These are phyloP conservation scores for Backusella tarrabulga DNA, from an alignment of 192 early-diverging fungal genomes.

Conservation along the genomic window DNA sequence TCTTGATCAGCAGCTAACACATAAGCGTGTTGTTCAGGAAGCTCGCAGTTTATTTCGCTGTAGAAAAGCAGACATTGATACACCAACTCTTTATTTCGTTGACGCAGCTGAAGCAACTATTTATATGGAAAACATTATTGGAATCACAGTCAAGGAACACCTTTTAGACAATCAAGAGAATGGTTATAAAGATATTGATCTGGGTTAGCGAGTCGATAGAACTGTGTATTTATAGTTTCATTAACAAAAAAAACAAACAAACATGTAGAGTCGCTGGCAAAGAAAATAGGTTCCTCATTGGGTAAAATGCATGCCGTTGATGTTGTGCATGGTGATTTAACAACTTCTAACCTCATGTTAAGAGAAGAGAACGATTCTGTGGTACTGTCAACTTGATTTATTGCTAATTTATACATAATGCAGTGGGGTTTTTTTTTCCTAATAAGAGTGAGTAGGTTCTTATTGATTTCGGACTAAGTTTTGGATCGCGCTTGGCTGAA, in stretches of 20 bases:
- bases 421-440: neutral
- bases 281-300: constrained; percentile 61
- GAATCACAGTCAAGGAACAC: constrained; percentile 73
- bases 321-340: constrained; percentile 96
- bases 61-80: constrained; percentile 68
- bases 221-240: neutral
- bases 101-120: constrained; percentile 71
- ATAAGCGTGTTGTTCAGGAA: constrained; percentile 77
- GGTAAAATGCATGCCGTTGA: constrained; percentile 81
- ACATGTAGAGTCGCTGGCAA: constrained; percentile 39
- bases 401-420: neutral
- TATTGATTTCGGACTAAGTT: constrained; percentile 98
- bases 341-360: constrained; percentile 92
- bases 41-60: constrained; percentile 80
- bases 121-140: constrained; percentile 90
- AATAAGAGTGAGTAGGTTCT: constrained; percentile 45
- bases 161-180: constrained; percentile 41
- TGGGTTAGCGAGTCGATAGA: constrained; percentile 5
- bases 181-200: constrained; percentile 7
- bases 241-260: neutral
- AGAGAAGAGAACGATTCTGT: constrained; percentile 47
- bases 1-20: constrained; percentile 84
- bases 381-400: constrained; percentile 30
- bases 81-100: constrained; percentile 79
- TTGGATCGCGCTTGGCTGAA: constrained; percentile 77